Percentiles rank a stretch among this genome's conserved stretches.
phyloP scores from a whole-genome alignment of 495 filamentous ascomycete species.

The Aspergillus sclerotiicarbonarius region DNA sequence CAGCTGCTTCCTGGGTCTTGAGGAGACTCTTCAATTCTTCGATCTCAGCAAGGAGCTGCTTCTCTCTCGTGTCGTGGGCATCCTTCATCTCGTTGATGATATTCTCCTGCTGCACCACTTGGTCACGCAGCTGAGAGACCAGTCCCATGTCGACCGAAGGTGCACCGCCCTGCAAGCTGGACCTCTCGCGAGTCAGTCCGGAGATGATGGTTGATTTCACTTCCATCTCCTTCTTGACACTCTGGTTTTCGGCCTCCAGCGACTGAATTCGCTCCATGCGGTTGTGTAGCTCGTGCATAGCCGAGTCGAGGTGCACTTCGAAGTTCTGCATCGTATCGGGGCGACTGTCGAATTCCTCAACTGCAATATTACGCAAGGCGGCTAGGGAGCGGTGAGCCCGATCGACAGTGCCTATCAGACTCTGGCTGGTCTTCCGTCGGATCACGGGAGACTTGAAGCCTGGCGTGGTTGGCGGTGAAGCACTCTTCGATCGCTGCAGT shows the following conservation, averaged over 20 bases:
- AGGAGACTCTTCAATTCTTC: constrained; percentile 61
- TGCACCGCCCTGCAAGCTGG: constrained; percentile 71
- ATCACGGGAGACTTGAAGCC: constrained; percentile 57
- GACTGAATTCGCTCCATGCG: constrained; percentile 87
- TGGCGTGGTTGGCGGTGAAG: constrained; percentile 65
- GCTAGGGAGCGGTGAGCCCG: constrained; percentile 90
- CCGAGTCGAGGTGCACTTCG: constrained; percentile 84
- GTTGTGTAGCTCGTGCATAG: constrained; percentile 86
- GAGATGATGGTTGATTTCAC: constrained; percentile 91
- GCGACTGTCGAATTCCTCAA: constrained; percentile 76
- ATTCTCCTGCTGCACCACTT: constrained; percentile 80
- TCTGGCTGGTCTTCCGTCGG: constrained; percentile 91
- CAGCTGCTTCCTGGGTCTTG: constrained; percentile 43
- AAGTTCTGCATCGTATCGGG: constrained; percentile 90
- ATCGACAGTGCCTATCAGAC: constrained; percentile 76
- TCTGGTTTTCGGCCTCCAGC: constrained; percentile 79
- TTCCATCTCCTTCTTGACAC: constrained; percentile 93
- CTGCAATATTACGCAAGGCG: constrained; percentile 80
- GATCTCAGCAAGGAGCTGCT: constrained; percentile 67
- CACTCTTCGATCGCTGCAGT: constrained; percentile 68
- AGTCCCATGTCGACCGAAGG: constrained; percentile 91
- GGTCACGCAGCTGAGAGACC: constrained; percentile 81
- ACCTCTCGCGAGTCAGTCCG: constrained; percentile 86
- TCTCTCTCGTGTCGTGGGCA: constrained; percentile 67
- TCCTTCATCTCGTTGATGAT: constrained; percentile 74